Base-by-base conservation (phyloP, 345 rosid species). In the Moringa oleifera region DNA sequence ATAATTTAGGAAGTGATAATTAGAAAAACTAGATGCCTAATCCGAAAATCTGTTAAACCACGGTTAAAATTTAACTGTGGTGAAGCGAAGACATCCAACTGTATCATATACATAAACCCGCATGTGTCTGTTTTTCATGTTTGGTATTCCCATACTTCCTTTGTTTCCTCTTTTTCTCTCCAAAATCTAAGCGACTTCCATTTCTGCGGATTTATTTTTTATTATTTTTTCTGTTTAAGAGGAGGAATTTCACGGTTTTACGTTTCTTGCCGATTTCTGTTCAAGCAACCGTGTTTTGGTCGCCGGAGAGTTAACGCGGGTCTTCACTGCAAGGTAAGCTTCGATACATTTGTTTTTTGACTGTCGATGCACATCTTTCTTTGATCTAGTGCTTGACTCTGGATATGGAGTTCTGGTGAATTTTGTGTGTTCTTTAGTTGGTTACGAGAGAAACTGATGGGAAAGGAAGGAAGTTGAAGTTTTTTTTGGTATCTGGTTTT, bases 401-500 rank as follows among this genome's bases (percentile, higher is more conserved):
- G 47, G 12, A 9, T 41, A 41, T 33, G 6, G 12, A 41, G 47
- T 41, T 41, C 47, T 4, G 6, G 6, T 16, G 12, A 41, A 33
- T 33, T 33, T 33, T 33, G 37, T 33, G 5, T 33, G 6, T 33
- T 18, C 57, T 23, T 55, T 23, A 23, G 57, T 62, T 67, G 55
- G 69, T 59, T 68, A 54, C 19, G 24, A 20, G 55, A 20, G 66
- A 46, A 46, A 60, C 37, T 66, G 51, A 11, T 8, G 23, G 25
- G 21, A 37, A 53, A 41, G 21, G 16, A 8, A 11, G 17, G 21
- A 41, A 49, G 12, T 12, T 61, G 18, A 6, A 58, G 59, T 73
- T 63, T 45, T 20, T 25, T 41, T 41, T 41, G 47, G 47, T 41
- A 41, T 41, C 13, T 7, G 47, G 12, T 9, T 41, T 41, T 41